phyloP scores from a whole-genome alignment of 441 rosid species.

The Pelargonium myrrhifolium region DNA sequence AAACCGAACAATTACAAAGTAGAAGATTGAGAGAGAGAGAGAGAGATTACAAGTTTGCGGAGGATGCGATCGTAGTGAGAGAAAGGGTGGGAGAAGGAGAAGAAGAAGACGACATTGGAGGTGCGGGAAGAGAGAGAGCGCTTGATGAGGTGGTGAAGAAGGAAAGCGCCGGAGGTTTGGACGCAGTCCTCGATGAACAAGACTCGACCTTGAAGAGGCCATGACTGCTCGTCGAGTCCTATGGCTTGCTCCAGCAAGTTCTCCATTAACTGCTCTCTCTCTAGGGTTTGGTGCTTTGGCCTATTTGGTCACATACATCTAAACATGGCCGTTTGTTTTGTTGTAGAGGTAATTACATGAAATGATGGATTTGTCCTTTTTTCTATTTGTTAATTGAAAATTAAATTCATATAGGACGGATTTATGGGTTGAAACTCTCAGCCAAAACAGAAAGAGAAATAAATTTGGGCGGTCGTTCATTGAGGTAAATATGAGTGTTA shows the following conservation, averaged over 20 bases:
- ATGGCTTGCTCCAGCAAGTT: neutral
- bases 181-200: conserved; percentile 65
- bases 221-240: conserved; percentile 12
- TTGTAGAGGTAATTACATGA: no score
- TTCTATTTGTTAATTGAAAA: no score
- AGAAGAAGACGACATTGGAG: conserved; percentile 43
- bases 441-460: no score
- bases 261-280: no score
- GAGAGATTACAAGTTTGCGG: conserved; percentile 58
- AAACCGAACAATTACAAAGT: neutral
- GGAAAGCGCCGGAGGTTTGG: conserved; percentile 70
- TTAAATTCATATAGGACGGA: no score
- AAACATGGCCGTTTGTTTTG: no score
- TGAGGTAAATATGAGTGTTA: no score
- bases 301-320: no score
- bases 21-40: neutral
- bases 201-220: conserved; percentile 44
- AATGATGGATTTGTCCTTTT: no score
- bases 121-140: conserved; percentile 49
- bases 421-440: no score
- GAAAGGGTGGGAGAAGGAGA: conserved; percentile 70
- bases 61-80: conserved; percentile 88
- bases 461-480: no score
- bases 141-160: conserved; percentile 70
- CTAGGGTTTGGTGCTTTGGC: no score